Conservation (phyloP, 2,329 filamentous ascomycete species). For the Xylariales sp. region DNA sequence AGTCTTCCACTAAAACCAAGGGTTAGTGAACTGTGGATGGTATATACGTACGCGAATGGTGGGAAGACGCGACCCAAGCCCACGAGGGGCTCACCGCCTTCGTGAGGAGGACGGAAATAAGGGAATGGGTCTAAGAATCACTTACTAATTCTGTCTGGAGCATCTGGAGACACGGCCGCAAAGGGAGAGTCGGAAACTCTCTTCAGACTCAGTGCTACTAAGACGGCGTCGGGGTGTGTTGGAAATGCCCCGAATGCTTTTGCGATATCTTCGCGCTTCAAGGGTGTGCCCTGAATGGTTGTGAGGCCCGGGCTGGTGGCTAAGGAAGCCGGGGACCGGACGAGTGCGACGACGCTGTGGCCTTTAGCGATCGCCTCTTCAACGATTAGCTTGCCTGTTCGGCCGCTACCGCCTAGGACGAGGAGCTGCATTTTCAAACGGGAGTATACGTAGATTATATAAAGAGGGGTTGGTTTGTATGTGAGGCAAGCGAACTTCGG, state of each 20-base stretch:
- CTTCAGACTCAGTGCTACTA: slow-evolving; percentile 62
- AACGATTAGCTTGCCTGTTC: slow-evolving; percentile 58
- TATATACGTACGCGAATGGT: background rate
- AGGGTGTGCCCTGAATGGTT: slow-evolving; percentile 54
- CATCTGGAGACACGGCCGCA: slow-evolving; percentile 52
- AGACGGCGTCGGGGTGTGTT: slow-evolving; percentile 52
- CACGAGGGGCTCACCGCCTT: no score
- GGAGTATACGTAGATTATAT: background rate
- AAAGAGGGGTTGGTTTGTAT: background rate
- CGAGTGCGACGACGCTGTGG: slow-evolving; percentile 60
- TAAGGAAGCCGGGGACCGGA: slow-evolving; percentile 53
- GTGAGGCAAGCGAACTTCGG: background rate
- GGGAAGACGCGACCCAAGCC: background rate
- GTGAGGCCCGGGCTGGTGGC: slow-evolving; percentile 51
- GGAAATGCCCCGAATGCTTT: slow-evolving; percentile 49
- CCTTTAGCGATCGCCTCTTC: slow-evolving; percentile 53
- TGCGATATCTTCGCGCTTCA: slow-evolving; percentile 52
- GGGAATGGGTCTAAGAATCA: background rate
- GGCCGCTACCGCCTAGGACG: slow-evolving; percentile 60
- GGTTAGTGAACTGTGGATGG: slow-evolving; percentile 13
- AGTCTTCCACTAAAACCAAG: slow-evolving; percentile 52
- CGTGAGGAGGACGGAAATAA: background rate
- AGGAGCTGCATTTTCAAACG: slow-evolving; percentile 50
- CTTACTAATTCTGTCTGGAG: slow-evolving; percentile 55
- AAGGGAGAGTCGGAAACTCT: slow-evolving; percentile 61